Evolutionary conservation across 1,284 basidiomycete genomes (phyloP), one percentile per base, ranked within the genome.

Genomic region (Trichosporon coremiiforme): DNA sequence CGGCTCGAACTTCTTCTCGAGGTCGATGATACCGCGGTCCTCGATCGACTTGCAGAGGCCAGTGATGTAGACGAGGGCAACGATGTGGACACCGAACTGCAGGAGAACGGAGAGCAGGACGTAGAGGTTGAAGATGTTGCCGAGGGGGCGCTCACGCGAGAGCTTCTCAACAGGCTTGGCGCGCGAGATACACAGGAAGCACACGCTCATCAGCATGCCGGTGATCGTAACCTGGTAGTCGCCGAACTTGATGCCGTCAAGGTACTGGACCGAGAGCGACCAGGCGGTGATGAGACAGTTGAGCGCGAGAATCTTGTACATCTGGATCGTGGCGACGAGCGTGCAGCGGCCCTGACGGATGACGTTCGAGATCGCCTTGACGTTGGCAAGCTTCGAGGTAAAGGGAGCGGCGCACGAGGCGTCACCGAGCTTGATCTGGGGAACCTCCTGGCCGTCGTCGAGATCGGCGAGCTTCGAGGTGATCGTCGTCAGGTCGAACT

Each of bases 251-350:
- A 98, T 96, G 31, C 95, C 95, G 75, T 98, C 94, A 15, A 98
- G 86, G 80, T 98, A 97, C 83, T 96, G 94, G 29, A 98, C 95
- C 76, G 92, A 94, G 73, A 98, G 86, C 82, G 92, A 94, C 85
- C 95, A 98, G 36, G 95, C 95, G 2, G 94, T 96, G 81, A 98
- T 98, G 53, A 98, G 86, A 81, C 95, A 97, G 82, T 98, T 98
- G 71, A 97, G 86, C 2, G 95, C 95, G 47, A 98, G 86, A 75
- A 98, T 98, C 86, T 97, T 97, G 89, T 97, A 98, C 95, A 98
- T 98, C 85, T 98, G 95, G 70, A 95, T 92, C 1, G 95, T 98
- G 0, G 95, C 95, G 57, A 98, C 95, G 15, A 98, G 89, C 0
- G 95, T 98, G 85, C 95, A 97, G 62, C 95, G 91, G 25, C 95